phyloP scores from a whole-genome alignment of 1,139 yeast genomes.

The Saccharomyces hybrid region DNA sequence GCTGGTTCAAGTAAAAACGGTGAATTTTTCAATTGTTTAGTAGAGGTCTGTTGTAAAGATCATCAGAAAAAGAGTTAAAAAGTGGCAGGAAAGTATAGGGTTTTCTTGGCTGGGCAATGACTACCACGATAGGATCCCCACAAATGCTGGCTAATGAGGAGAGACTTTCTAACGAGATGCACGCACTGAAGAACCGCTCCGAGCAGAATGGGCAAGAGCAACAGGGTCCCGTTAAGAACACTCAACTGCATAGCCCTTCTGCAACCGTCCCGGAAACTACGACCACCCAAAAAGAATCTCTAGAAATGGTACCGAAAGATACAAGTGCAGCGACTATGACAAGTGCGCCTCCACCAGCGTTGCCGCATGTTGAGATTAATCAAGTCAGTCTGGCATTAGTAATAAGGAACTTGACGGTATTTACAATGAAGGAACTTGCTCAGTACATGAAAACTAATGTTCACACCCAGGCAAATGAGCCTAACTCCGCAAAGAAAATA shows the following conservation, averaged over 20 bases:
- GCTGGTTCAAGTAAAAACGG: not conserved
- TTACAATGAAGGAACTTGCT: constrained; percentile 29
- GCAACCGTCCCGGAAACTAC: constrained; percentile 1
- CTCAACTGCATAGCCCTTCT: constrained; percentile 3
- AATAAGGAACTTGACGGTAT: constrained; percentile 30
- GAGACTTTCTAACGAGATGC: constrained; percentile 1
- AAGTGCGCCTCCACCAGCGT: constrained; percentile 17
- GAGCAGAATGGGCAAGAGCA: constrained; percentile 1
- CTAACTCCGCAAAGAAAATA: constrained; percentile 59
- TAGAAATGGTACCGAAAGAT: constrained; percentile 2
- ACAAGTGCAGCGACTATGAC: not conserved
- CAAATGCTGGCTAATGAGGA: constrained; percentile 6
- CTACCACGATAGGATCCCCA: constrained; percentile 9
- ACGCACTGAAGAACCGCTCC: not conserved
- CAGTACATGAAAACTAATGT: constrained; percentile 31
- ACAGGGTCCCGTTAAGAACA: not conserved
- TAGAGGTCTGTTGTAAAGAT: not conserved
- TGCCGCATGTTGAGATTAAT: constrained; percentile 33
- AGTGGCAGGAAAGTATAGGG: not conserved
- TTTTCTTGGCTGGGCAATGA: constrained; percentile 4
- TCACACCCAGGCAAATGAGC: constrained; percentile 17
- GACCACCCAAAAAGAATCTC: not conserved
- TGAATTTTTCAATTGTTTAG: not conserved
- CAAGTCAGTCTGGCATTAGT: constrained; percentile 29
- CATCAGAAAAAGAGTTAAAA: not conserved